A percentile compares a stretch with the other conserved stretches of the same genome.
These are phyloP conservation scores for Pseudogymnoascus sp. DNA, from an alignment of 2,329 filamentous ascomycete genomes.

Conservation along the genomic window DNA sequence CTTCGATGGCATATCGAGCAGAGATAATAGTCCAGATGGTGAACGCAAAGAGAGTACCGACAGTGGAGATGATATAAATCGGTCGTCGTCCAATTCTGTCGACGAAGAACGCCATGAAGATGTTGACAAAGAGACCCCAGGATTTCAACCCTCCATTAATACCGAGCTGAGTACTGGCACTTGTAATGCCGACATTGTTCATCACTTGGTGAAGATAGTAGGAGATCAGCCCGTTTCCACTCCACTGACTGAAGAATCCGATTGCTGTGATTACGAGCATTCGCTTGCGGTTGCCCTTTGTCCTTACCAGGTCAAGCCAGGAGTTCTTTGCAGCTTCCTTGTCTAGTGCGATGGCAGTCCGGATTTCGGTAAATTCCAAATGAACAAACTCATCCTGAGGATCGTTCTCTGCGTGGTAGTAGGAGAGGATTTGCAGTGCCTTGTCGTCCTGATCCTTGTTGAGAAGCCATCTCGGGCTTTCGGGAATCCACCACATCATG, in stretches of 20 bases:
- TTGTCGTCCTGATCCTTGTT: constrained; percentile 28
- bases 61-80: constrained; percentile 40
- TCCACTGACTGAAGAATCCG: constrained; percentile 46
- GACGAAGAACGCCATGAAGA: constrained; percentile 25
- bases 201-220: constrained; percentile 25
- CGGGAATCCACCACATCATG: constrained; percentile 27
- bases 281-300: constrained; percentile 43
- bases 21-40: constrained; percentile 28
- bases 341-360: constrained; percentile 33
- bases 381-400: constrained; percentile 30
- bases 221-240: constrained; percentile 38
- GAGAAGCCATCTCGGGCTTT: constrained; percentile 31
- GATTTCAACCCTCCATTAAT: constrained; percentile 25
- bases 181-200: constrained; percentile 19
- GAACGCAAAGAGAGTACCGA: constrained; percentile 26
- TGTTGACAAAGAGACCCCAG: constrained; percentile 24
- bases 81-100: constrained; percentile 35
- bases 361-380: constrained; percentile 35
- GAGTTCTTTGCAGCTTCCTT: constrained; percentile 34
- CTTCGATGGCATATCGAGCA: constrained; percentile 29
- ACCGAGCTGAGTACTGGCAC: constrained; percentile 18
- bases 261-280: constrained; percentile 40
- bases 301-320: constrained; percentile 37
- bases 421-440: constrained; percentile 27
- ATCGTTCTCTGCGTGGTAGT: constrained; percentile 31